Evolutionary conservation across 2,329 filamentous ascomycete genomes (phyloP), one percentile per base, ranked within the genome.

Genomic region (Colletotrichum graminicola): DNA sequence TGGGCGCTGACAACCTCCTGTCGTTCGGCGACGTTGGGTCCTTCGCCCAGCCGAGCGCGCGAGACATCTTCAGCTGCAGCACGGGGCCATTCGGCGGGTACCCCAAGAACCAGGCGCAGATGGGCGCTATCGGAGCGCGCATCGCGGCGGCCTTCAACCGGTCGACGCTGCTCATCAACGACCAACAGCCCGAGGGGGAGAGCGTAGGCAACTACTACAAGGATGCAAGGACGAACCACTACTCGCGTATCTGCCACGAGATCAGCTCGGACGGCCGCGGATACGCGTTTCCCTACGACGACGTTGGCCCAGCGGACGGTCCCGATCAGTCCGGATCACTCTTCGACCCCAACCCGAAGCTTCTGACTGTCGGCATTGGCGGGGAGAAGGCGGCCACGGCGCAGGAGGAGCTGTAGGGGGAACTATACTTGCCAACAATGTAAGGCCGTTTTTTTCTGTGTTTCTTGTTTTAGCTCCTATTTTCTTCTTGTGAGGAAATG

Each of bases 91-190:
- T 92, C 79, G 84, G 81, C 2, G 79, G 76, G 51, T 82, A 82
- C 60, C 75, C 82, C 6, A 75, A 75, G 5, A 80, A 80, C 47
- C 82, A 84, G 66, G 82, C 81, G 61, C 80, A 85, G 76, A 84
- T 86, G 77, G 87, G 88, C 71, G 90, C 90, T 51, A 87, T 95
- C 67, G 90, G 91, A 11, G 92, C 94, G 0, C 86, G 93, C n/a
- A 82, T 96, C 18, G 88, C 91, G 0, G 93, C 93, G 1, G 92
- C 91, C 0, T 89, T 95, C 76, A 94, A 95, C 80, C 87, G 93
- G 29, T 90, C 88, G 43, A 95, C 92, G 14, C 80, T 96, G 72
- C 80, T 93, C 61, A 77, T 80, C 26, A 82, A 87, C 75, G 64
- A 78, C n/a, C 75, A 77, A 74, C 89, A 88, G 80, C 90, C 88